phyloP scores from a whole-genome alignment of 805 yeast species.

The Blastobotrys terrestris region DNA sequence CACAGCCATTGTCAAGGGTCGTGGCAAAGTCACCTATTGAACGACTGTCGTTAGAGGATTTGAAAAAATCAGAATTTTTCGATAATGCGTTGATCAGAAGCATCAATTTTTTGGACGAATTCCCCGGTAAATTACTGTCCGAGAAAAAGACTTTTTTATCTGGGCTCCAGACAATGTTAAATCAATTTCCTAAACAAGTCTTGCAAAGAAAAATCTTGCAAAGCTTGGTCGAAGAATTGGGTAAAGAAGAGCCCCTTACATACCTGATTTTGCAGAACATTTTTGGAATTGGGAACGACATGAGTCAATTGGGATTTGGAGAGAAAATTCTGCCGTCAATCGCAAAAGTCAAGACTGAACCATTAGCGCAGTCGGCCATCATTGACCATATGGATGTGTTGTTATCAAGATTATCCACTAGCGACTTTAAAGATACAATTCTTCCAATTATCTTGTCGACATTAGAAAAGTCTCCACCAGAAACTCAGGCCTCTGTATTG shows the following conservation, averaged over 20 bases:
- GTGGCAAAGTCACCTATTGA: constrained; percentile 52
- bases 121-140: constrained; percentile 60
- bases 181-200: constrained; percentile 52
- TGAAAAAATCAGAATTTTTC: constrained; percentile 68
- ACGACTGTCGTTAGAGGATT: constrained; percentile 55
- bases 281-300: constrained; percentile 52
- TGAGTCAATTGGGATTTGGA: constrained; percentile 73
- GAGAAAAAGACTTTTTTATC: constrained; percentile 67
- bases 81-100: constrained; percentile 79
- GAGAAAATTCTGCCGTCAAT: constrained; percentile 54
- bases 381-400: constrained; percentile 45
- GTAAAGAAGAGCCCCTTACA: constrained; percentile 37
- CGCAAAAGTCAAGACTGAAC: constrained; percentile 34
- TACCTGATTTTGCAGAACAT: constrained; percentile 49
- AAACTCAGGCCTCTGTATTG: constrained; percentile 51
- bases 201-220: constrained; percentile 71
- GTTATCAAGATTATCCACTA: constrained; percentile 43
- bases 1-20: constrained; percentile 45
- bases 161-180: constrained; percentile 50
- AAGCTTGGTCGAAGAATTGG: constrained; percentile 46
- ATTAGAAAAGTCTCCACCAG: constrained; percentile 28
- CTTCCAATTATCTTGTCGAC: constrained; percentile 39
- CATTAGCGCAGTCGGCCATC: constrained; percentile 39
- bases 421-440: constrained; percentile 45
- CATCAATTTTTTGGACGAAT: constrained; percentile 74